A percentile compares a stretch with the other conserved stretches of the same genome.
Evolutionary conservation across 2,329 filamentous ascomycete species (phyloP).

Genomic region (Aureobasidium sp.): DNA sequence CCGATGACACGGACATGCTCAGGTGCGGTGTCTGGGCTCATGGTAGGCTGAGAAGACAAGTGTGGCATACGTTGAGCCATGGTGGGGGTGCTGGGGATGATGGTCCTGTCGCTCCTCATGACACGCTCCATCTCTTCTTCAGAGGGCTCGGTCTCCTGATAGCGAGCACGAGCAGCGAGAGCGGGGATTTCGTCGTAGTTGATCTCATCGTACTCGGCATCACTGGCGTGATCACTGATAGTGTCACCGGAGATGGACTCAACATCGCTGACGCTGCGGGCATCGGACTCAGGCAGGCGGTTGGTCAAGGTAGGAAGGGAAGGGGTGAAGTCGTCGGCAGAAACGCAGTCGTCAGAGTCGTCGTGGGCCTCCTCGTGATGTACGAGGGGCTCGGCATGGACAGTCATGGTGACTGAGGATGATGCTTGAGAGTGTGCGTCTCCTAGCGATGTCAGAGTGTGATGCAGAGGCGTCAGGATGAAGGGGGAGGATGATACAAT

Average conservation of each 20-base stretch:
- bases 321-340: not conserved
- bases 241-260: constrained; percentile 9
- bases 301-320: constrained; percentile 6
- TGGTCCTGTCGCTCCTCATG: constrained; percentile 13
- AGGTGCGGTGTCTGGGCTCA: not conserved
- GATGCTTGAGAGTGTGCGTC: not conserved
- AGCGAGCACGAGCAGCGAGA: not conserved
- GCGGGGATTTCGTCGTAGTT: constrained; percentile 11
- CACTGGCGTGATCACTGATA: constrained; percentile 3
- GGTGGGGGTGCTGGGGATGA: constrained; percentile 1
- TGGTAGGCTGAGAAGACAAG: not conserved
- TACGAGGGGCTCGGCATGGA: not conserved
- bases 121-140: constrained; percentile 8
- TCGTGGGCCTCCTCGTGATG: constrained; percentile 1
- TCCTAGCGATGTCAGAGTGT: constrained; percentile 4
- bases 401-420: not conserved
- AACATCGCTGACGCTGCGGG: constrained; percentile 5
- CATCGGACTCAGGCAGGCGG: not conserved
- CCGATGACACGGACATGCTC: not conserved
- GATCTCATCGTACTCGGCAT: constrained; percentile 11
- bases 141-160: not conserved
- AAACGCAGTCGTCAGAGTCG: not conserved
- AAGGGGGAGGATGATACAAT: not conserved
- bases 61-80: constrained; percentile 11
- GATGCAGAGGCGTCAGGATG: not conserved